Evolutionary conservation across 2,329 filamentous ascomycete species (phyloP).

Genomic region (Verticillium nubilum): DNA sequence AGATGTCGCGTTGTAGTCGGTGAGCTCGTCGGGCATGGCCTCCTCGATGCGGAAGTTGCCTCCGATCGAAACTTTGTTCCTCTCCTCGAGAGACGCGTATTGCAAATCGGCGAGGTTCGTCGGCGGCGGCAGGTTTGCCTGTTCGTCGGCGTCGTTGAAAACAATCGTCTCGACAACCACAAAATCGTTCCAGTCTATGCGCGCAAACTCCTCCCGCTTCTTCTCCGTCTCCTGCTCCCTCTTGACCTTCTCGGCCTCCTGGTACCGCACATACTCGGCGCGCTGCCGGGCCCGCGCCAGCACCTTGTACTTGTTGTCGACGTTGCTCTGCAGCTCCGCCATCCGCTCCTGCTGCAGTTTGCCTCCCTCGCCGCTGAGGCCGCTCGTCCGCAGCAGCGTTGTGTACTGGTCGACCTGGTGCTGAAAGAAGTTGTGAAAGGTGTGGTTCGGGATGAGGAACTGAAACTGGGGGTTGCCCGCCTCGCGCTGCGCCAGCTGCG

Average conservation of each 20-base stretch:
- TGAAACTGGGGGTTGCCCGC: conserved; percentile 91
- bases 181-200: conserved; percentile 98
- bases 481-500: conserved; percentile 81
- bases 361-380: conserved; percentile 59
- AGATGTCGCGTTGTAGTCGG: conserved; percentile 47
- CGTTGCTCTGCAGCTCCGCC: conserved; percentile 66
- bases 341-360: conserved; percentile 69
- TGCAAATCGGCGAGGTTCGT: conserved; percentile 88
- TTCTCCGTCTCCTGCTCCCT: conserved; percentile 84
- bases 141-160: conserved; percentile 85
- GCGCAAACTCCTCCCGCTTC: conserved; percentile 68
- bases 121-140: conserved; percentile 79
- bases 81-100: conserved; percentile 90
- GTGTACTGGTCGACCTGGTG: conserved; percentile 91
- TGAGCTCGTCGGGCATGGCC: conserved; percentile 78
- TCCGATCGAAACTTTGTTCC: conserved; percentile 81
- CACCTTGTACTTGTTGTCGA: conserved; percentile 73
- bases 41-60: conserved; percentile 86
- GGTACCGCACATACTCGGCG: conserved; percentile 80
- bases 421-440: conserved; percentile 92
- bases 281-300: conserved; percentile 77
- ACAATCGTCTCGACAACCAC: conserved; percentile 91
- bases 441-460: conserved; percentile 92
- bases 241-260: conserved; percentile 79
- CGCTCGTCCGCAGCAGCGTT: conserved; percentile 64